A percentile compares a stretch with the other conserved stretches of the same genome.
Conservation (phyloP, 2,329 filamentous ascomycete genomes). For the Trichoderma brevicompactum region DNA sequence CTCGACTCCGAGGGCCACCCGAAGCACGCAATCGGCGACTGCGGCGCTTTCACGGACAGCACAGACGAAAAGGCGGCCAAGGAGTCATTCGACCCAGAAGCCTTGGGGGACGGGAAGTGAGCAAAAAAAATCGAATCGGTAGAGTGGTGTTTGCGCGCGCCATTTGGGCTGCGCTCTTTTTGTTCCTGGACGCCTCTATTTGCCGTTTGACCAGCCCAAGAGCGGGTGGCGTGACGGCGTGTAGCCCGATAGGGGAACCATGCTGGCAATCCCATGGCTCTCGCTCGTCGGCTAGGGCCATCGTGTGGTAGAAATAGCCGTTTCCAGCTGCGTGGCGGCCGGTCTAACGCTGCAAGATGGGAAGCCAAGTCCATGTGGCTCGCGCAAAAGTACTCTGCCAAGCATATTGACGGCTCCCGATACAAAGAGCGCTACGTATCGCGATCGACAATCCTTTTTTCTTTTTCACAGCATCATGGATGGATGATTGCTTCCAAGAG, state of each 20-base stretch:
- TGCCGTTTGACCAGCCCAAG: slow-evolving; percentile 19
- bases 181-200: slow-evolving; percentile 14
- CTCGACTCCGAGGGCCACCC: slow-evolving; percentile 11
- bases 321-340: slow-evolving; percentile 10
- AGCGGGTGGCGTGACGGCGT: slow-evolving; percentile 24
- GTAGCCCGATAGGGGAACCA: slow-evolving; percentile 5
- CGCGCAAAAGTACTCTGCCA: slow-evolving; percentile 19
- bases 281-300: neutral
- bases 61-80: neutral
- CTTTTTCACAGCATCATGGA: neutral
- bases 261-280: slow-evolving; percentile 9
- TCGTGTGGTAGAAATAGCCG: neutral
- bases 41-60: neutral
- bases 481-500: neutral
- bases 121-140: neutral
- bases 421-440: slow-evolving; percentile 13
- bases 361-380: slow-evolving; percentile 22
- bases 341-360: slow-evolving; percentile 16
- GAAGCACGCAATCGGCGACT: slow-evolving; percentile 18
- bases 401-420: neutral
- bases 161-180: slow-evolving; percentile 1
- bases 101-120: neutral
- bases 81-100: slow-evolving; percentile 4
- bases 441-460: neutral
- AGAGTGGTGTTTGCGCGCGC: neutral